Conservation (phyloP, 441 rosid genomes). For the Geranium incanum region DNA sequence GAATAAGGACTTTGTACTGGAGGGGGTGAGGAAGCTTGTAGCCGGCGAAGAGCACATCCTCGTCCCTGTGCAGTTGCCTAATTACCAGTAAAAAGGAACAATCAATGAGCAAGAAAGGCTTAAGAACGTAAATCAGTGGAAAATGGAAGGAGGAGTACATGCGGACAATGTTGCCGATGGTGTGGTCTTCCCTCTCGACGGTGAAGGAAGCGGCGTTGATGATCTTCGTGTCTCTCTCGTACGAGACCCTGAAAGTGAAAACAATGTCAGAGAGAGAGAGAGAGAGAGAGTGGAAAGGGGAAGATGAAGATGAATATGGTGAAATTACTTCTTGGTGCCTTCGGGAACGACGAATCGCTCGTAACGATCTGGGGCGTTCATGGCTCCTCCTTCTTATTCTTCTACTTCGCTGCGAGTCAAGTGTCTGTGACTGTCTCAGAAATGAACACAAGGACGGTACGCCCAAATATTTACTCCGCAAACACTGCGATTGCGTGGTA, state of each 20-base stretch:
- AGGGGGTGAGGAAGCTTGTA: conserved; percentile 94
- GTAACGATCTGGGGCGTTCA: conserved; percentile 92
- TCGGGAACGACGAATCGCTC: conserved; percentile 96
- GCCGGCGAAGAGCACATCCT: conserved; percentile 82
- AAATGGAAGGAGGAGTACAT: conserved; percentile 33
- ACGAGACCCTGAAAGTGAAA: conserved; percentile 64
- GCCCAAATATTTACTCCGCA: too few relatives aligned
- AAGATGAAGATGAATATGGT: neutral
- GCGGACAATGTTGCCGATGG: conserved; percentile 82
- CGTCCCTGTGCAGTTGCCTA: conserved; percentile 91
- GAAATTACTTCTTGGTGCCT: conserved; percentile 71
- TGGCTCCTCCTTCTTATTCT: conserved; percentile 27
- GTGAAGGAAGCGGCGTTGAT: conserved; percentile 90
- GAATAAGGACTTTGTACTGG: conserved; percentile 76
- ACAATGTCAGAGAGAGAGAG: neutral
- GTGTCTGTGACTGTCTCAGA: too few relatives aligned
- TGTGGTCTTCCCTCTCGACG: conserved; percentile 88
- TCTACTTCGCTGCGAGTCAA: too few relatives aligned
- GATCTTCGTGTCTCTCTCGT: conserved; percentile 91
- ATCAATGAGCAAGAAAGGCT: too few relatives aligned
- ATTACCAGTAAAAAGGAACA: neutral
- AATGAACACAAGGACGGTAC: too few relatives aligned
- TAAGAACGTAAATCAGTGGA: too few relatives aligned
- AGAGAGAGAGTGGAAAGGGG: neutral
- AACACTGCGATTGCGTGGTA: too few relatives aligned